Evolutionary conservation across 768 basidiomycete species (phyloP), one percentile per base, ranked within the genome.

Genomic region (Calocybe indica): DNA sequence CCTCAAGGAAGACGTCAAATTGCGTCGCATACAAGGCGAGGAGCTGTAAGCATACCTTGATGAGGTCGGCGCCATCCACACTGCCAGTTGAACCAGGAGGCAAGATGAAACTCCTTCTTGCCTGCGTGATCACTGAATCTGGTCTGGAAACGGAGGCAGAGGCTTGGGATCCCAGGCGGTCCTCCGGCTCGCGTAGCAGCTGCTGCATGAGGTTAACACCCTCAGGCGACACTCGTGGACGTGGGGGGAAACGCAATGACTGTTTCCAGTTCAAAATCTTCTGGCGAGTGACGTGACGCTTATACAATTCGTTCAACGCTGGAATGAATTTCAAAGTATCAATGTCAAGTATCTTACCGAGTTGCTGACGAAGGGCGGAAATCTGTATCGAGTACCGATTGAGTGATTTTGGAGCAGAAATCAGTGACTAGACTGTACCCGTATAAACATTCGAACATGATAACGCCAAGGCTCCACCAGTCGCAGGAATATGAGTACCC

Each of bases 381-480:
- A 95, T 37, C 92, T 94, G 48, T 22, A 22, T 22, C 22, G 4
- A 22, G 22, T 4, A 35, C 47, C 37, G 43, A 35, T 41, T 43
- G 44, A 50, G 42, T 48, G 41, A 42, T 47, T 30, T 30, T 22
- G 22, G 22, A 4, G 22, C 22, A 45, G 40, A 50, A 55, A 48
- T 14, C 45, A 30, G 28, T 49, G 46, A 53, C 42, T 46, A 57
- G 46, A 50, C 73, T 82, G 54, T 63, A 90, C 87, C 88, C 90
- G 58, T 92, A 94, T 63, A 96, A 72, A 62, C 90, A 92, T 65
- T 97, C 93, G 59, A 86, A 97, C 83, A 92, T 89, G 63, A 99
- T 97, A 46, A 96, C 88, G 9, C 93, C 94, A 40, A 97, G 78
- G 68, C 88, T 92, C 95, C 95, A 99, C 93, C 93, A 98, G 62